These are phyloP conservation scores for Entophlyctis helioformis DNA, from an alignment of 192 early-diverging fungal genomes.

Conservation along the genomic window DNA sequence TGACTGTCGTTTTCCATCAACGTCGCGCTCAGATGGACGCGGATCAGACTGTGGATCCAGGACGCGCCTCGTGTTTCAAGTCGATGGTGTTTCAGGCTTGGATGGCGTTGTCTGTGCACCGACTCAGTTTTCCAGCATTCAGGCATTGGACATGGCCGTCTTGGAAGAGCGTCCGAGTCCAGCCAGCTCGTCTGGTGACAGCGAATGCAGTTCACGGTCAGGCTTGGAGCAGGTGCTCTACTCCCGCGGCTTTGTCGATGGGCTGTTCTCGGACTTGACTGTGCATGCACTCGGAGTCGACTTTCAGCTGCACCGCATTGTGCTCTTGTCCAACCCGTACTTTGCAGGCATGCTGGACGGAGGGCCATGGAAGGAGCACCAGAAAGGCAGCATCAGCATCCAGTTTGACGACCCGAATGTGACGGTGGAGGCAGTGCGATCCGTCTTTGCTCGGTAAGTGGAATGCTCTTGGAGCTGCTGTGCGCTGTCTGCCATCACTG, in stretches of 20 bases:
- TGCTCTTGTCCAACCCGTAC: constrained; percentile 24
- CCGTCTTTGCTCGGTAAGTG: constrained; percentile 20
- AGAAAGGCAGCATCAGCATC: constrained; percentile 10
- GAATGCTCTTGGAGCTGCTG: background rate
- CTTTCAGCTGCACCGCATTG: constrained; percentile 28
- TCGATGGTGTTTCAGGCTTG: too few relatives aligned
- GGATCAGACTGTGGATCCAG: too few relatives aligned
- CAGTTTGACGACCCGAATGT: constrained; percentile 26
- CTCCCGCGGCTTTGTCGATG: constrained; percentile 15
- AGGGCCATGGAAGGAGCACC: constrained; percentile 6
- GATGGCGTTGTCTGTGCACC: too few relatives aligned
- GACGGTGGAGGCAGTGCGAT: constrained; percentile 13
- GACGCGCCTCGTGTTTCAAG: too few relatives aligned
- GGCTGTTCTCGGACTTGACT: constrained; percentile 20
- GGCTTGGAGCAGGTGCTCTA: constrained; percentile 1
- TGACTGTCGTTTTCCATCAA: too few relatives aligned
- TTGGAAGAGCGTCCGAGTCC: too few relatives aligned
- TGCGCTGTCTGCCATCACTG: too few relatives aligned
- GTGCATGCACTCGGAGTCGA: constrained; percentile 19
- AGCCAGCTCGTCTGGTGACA: too few relatives aligned
- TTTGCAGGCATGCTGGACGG: constrained; percentile 26
- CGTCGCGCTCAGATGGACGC: too few relatives aligned
- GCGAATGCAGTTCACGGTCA: too few relatives aligned
- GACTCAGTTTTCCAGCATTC: too few relatives aligned
- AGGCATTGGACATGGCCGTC: too few relatives aligned